Evolutionary conservation across 225 moss, liverwort and hornwort species (phyloP), one percentile per base, ranked within the genome.

Genomic region (Sphagnum contortum): DNA sequence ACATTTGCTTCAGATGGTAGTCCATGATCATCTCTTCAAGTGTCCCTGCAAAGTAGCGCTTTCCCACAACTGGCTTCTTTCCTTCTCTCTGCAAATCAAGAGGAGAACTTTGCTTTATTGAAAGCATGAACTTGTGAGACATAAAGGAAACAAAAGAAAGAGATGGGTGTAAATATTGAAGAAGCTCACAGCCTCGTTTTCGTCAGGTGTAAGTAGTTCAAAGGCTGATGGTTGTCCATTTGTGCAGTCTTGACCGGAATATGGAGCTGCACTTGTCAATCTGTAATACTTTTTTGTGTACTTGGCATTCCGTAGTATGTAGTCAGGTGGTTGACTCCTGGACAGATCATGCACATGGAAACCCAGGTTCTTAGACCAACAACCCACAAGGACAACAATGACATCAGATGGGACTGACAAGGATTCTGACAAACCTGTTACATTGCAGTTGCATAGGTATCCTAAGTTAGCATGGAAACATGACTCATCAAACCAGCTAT

Each of bases 261-360:
- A 77, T 53, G 92, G 87, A 69, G 92, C 87, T 58, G 87, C 77
- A 69, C 79, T 90, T 45, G 61, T 78, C 66, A 84, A 71, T 67
- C 87, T 87, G 56, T 91, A 94, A 66, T 85, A 94, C 70, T 82
- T 91, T n/a, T 48, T 71, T 47, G 91, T 85, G 57, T 70, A 69
- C 68, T 83, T 83, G 3, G 94, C 85, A 68, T 71, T 64, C 68
- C 73, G 80, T 61, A 94, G 70, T 29, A 94, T 69, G 53, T 79
- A 70, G 69, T 91, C 91, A 49, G 91, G 91, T 49, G 94, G 94
- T 64, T 94, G 91, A 62, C 71, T 80, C 51, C 94, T 94, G 83
- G 73, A 83, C 13, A 48, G 4, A 29, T 4, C 29, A 29, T 29
- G 29, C 29, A 29, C 29, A 29, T 29, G 29, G 29, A 29, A 29